A percentile compares a stretch with the other conserved stretches of the same genome.
Conservation (phyloP, 163 green algal genomes). For the Chlamydomonas reinhardtii region DNA sequence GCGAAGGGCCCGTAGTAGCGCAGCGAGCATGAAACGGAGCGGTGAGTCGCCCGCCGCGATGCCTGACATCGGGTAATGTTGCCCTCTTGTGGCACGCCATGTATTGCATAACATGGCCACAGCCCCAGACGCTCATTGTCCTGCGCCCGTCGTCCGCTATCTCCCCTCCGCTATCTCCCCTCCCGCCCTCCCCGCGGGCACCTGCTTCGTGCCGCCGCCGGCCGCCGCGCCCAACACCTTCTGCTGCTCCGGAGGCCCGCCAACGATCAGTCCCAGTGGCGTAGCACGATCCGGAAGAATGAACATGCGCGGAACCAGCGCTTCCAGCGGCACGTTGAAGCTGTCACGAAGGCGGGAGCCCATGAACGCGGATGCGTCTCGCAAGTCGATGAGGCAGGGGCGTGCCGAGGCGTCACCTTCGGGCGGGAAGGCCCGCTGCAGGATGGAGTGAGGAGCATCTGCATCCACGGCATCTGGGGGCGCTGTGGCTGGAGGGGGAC, state of each 20-base stretch:
- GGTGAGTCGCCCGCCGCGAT: too few relatives aligned
- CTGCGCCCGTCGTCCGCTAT: too few relatives aligned
- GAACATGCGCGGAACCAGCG: constrained; percentile 39
- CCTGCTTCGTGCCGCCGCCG: constrained; percentile 11
- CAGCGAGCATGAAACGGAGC: too few relatives aligned
- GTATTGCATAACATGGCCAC: too few relatives aligned
- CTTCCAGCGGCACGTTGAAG: constrained; percentile 21
- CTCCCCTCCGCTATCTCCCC: too few relatives aligned
- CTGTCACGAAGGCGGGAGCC: constrained; percentile 13
- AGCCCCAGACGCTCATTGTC: too few relatives aligned
- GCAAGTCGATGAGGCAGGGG: constrained; percentile 9
- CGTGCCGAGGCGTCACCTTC: not conserved
- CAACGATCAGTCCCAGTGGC: constrained; percentile 14
- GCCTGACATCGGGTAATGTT: too few relatives aligned
- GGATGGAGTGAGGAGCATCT: not conserved
- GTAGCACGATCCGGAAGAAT: constrained; percentile 12
- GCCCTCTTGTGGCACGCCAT: too few relatives aligned
- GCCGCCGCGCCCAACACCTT: constrained; percentile 8
- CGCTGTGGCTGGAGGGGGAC: not conserved
- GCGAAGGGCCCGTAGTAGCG: too few relatives aligned
- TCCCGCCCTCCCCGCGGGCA: too few relatives aligned
- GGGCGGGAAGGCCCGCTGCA: not conserved
- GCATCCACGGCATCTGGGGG: too few relatives aligned
- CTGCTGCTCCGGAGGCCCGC: not conserved
- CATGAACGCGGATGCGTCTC: constrained; percentile 3